Evolutionary conservation across 305 asterid species (phyloP).

Genomic region (Ilex paraguariensis): DNA sequence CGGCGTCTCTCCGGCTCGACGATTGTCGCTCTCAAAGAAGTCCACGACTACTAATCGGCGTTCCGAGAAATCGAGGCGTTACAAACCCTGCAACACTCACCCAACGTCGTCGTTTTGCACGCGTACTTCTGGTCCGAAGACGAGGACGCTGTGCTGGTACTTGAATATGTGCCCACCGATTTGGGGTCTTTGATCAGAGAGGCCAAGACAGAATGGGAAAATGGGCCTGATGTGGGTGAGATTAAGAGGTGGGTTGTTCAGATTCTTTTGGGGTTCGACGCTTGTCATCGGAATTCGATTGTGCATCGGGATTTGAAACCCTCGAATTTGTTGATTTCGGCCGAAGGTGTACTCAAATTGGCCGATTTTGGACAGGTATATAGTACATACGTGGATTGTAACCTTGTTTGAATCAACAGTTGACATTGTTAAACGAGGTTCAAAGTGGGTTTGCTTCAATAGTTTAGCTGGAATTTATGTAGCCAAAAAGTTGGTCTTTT

Average conservation of each 20-base stretch:
- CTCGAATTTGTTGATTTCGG: constrained; percentile 73
- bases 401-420: no score
- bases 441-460: not conserved
- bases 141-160: constrained; percentile 83
- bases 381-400: no score
- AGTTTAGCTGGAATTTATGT: not conserved
- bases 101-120: constrained; percentile 59
- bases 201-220: constrained; percentile 57
- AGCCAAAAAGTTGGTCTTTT: not conserved
- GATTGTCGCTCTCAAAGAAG: constrained; percentile 76
- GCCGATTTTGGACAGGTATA: constrained; percentile 96
- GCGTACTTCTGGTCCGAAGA: constrained; percentile 91
- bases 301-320: constrained; percentile 93
- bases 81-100: constrained; percentile 58
- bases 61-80: constrained; percentile 82
- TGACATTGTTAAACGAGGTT: no score
- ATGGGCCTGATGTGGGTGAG: constrained; percentile 59
- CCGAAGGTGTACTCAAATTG: constrained; percentile 74
- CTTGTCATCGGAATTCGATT: constrained; percentile 71
- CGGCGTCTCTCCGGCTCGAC: constrained; percentile 67
- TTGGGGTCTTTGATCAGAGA: constrained; percentile 57
- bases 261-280: constrained; percentile 65
- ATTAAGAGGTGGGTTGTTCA: constrained; percentile 81
- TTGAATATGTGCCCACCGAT: constrained; percentile 79
- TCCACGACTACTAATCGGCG: constrained; percentile 88